A percentile compares a stretch with the other conserved stretches of the same genome.
These are phyloP conservation scores for Pseudogymnoascus sp. DNA, from an alignment of 2,329 filamentous ascomycete genomes.

Conservation along the genomic window DNA sequence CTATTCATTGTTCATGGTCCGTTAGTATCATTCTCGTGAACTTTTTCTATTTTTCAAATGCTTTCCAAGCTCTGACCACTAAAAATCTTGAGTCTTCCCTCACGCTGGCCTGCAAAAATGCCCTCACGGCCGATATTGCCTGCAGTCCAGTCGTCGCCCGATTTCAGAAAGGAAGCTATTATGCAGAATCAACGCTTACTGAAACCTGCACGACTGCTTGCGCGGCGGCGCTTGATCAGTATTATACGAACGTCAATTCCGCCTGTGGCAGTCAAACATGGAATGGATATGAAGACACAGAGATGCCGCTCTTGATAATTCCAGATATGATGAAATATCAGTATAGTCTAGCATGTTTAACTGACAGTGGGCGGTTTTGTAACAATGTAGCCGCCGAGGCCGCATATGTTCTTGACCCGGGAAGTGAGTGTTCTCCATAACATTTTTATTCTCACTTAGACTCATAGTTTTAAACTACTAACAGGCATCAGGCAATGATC, in stretches of 20 bases:
- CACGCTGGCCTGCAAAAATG: background rate
- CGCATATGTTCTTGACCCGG: constrained; percentile 8
- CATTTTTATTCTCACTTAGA: background rate
- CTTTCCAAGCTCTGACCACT: constrained; percentile 8
- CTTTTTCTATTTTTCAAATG: background rate
- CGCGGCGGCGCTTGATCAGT: background rate
- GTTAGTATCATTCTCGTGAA: background rate
- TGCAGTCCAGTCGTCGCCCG: constrained; percentile 9
- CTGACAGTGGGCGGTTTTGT: constrained; percentile 12
- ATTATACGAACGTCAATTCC: constrained; percentile 5
- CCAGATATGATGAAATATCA: constrained; percentile 11
- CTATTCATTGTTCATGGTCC: background rate
- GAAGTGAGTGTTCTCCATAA: background rate
- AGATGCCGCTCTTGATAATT: constrained; percentile 10
- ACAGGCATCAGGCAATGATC: background rate
- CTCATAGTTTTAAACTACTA: background rate
- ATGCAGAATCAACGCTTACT: background rate
- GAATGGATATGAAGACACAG: constrained; percentile 8
- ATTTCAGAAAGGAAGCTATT: constrained; percentile 9
- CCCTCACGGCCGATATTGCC: constrained; percentile 4
- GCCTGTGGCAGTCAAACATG: constrained; percentile 11
- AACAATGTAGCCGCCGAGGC: constrained; percentile 11
- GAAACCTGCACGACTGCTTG: constrained; percentile 7
- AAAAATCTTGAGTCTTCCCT: background rate
- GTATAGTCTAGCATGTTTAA: constrained; percentile 12